Evolutionary conservation across 164 flowering plant species (phyloP), one percentile per base, ranked within the genome.

Genomic region (Chloranthus sessilifolius): DNA sequence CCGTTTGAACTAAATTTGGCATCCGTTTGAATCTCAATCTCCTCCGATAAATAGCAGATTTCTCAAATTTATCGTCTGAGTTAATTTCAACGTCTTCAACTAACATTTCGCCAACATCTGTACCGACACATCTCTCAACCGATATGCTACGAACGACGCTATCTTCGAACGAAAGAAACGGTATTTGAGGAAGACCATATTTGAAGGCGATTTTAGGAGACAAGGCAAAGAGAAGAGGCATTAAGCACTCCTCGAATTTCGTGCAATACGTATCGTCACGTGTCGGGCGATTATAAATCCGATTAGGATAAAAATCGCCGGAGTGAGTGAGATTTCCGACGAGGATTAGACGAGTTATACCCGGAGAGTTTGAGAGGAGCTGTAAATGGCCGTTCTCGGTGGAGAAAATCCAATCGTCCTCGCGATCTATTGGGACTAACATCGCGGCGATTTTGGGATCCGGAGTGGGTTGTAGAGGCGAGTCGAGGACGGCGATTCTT

Each of bases 1-100:
- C 79, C 0, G 90, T 78, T 47, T 91, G 98, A 23, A 91, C 57
- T 61, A 88, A 71, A 68, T 91, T 85, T 0, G 98, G 98, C 96
- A 88, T 81, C 52, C 95, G 66, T 61, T 80, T 91, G 57, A 88
- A 87, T 68, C 95, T 76, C 72, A 90, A 65, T 51, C 98, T 71
- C 74, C 98, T 81, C 64, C 89, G 65, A 62, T 79, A 78, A 16
- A 43, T 30, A 40, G 47, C 41, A 39, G 56, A 45, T 6, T 22
- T 8, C 12, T 28, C 50, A 25, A 0, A 9, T 12, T 29, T 42
- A 44, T 23, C 30, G 0, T 14, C 22, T 4, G 10, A 9, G 12
- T 45, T 35, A 2, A 84, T 64, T 59, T 84, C 87, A 35, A 87
- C 81, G 60, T 90, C 83, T 59, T 90, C 98, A 8, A 90, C 75